Evolutionary conservation across 129 eudicot genomes (phyloP), one percentile per base, ranked within the genome.

Genomic region (Flaveria robusta): DNA sequence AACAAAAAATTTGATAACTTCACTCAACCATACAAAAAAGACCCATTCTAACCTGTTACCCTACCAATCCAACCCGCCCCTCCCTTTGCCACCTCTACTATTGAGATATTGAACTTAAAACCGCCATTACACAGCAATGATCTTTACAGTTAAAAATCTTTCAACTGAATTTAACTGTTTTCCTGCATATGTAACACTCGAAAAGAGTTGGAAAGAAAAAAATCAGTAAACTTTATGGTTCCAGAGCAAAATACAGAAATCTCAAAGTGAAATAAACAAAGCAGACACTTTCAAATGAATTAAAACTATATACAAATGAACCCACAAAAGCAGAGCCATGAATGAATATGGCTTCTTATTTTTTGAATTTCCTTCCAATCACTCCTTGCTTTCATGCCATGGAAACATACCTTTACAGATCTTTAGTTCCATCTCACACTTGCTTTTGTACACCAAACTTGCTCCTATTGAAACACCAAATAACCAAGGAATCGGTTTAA

Each of bases 281-380:
- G 65, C 83, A 74, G 79, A 67, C 79, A 80, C 71, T 24, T 72
- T 80, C 37, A 54, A 68, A 66, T 20, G 49, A 43, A 39, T 54
- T 29, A 52, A 54, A 52, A 24, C 43, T 80, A 80, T 80, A 9
- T 73, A 80, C 83, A 80, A 73, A 15, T 51, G 8, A 80, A 77
- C 69, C 75, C 76, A 56, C 37, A 42, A 77, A 79, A 65, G 51
- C 79, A 66, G 56, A 16, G 47, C 83, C 74, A 72, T 27, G 58
- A 65, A 67, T 45, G 42, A 80, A 80, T 16, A 63, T 52, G 79
- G 78, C 78, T 79, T 79, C 78, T 79, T 79, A 80, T 78, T 79
- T 79, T 73, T 67, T 5, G n/a, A 43, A 72, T 55, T 55, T 54
- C 37, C 64, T 46, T 74, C 68, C 37, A 66, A 63, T 77, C 62